Evolutionary conservation across 1,139 yeast species (phyloP).

Genomic region (Taphrina pruni): DNA sequence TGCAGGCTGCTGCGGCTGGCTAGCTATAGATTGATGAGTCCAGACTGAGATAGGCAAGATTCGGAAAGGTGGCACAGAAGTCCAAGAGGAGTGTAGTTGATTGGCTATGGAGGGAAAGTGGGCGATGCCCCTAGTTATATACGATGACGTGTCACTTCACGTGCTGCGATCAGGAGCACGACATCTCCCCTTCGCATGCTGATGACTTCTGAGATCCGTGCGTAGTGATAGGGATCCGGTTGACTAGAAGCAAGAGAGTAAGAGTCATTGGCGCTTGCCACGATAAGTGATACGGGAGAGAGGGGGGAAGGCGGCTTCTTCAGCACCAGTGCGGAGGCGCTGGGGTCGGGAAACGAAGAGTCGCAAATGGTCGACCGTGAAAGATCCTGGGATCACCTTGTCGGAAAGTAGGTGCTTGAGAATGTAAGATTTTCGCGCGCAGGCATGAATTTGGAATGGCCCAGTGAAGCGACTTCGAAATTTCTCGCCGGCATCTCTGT

Average conservation of each 20-base stretch:
- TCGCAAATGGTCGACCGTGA: not conserved
- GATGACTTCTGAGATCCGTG: not conserved
- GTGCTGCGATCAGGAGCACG: not conserved
- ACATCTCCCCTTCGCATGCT: not conserved
- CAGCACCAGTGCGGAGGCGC: not conserved
- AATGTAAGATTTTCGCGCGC: no score
- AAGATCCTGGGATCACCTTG: not conserved
- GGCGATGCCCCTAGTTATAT: not conserved
- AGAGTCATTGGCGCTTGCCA: not conserved
- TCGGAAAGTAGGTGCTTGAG: no score
- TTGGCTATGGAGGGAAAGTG: not conserved
- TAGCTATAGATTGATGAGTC: not conserved
- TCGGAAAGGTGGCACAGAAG: not conserved
- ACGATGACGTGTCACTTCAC: not conserved
- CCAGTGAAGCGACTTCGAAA: no score
- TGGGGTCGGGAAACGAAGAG: not conserved
- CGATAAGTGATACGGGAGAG: not conserved
- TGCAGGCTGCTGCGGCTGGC: no score
- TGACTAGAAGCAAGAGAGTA: not conserved
- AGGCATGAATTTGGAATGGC: no score
- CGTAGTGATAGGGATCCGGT: not conserved
- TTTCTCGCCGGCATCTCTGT: no score
- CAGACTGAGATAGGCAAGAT: not conserved
- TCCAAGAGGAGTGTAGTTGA: not conserved
- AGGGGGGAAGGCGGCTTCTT: not conserved